A percentile compares a stretch with the other conserved stretches of the same genome.
Conservation (phyloP, 106 monocot species). For the Hemerocallis citrina region DNA sequence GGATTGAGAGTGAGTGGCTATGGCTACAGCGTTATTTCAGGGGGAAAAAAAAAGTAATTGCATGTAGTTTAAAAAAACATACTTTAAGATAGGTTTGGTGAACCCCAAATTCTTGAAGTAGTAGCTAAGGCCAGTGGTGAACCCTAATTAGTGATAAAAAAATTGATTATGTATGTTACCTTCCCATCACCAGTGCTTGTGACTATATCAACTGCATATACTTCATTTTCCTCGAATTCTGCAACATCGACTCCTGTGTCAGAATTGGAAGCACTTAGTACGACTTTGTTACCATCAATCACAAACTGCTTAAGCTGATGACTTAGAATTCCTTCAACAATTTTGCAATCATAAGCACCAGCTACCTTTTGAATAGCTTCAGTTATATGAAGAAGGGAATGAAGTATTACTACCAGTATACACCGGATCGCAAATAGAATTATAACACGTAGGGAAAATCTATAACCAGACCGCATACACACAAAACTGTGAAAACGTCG, state of each 20-base stretch:
- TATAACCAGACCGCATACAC: neutral
- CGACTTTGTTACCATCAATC: slow-evolving; percentile 95
- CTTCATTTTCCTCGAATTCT: slow-evolving; percentile 99
- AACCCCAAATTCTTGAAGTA: too few species aligned
- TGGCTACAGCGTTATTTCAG: too few species aligned
- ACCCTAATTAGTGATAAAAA: too few species aligned
- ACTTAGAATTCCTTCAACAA: slow-evolving; percentile 93
- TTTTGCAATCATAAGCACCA: slow-evolving; percentile 97
- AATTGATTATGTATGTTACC: slow-evolving; percentile 36
- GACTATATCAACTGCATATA: slow-evolving; percentile 92
- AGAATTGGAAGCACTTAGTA: slow-evolving; percentile 69
- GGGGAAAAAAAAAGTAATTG: too few species aligned
- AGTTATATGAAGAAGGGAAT: too few species aligned
- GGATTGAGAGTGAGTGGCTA: too few species aligned
- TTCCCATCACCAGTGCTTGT: slow-evolving; percentile 93
- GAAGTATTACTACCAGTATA: too few species aligned
- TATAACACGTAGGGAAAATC: too few species aligned
- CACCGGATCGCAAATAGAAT: neutral
- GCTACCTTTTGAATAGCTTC: slow-evolving; percentile 98
- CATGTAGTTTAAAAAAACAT: too few species aligned
- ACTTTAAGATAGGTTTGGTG: too few species aligned
- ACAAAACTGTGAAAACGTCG: neutral
- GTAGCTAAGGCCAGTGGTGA: too few species aligned
- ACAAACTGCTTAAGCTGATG: slow-evolving; percentile 98
- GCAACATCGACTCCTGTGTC: slow-evolving; percentile 89